phyloP scores from a whole-genome alignment of 331 rosid genomes.

The Rhamnella rubrinervis region DNA sequence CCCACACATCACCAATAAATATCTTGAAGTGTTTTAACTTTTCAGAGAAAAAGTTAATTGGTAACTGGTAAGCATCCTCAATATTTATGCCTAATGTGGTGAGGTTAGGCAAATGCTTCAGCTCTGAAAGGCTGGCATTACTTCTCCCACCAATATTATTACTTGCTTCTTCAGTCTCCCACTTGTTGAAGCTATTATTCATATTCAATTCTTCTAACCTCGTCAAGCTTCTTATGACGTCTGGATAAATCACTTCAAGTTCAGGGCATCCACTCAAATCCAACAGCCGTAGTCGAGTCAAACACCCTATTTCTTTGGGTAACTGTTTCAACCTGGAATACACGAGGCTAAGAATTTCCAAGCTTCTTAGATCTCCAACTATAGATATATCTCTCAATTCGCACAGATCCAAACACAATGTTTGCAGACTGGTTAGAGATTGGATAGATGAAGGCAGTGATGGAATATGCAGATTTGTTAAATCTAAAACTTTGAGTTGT shows the following conservation, averaged over 20 bases:
- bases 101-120: background rate
- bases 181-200: constrained; percentile 22
- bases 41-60: background rate
- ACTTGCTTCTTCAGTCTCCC: constrained; percentile 21
- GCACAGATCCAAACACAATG: constrained; percentile 27
- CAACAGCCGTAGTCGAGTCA: constrained; percentile 27
- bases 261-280: constrained; percentile 37
- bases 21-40: background rate
- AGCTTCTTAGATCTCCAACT: constrained; percentile 31
- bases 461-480: background rate
- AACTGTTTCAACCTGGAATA: constrained; percentile 25
- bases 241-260: constrained; percentile 27
- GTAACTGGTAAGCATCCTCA: background rate
- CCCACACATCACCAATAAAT: background rate
- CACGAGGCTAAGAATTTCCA: constrained; percentile 36
- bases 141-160: background rate
- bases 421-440: constrained; percentile 28
- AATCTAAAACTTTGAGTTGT: constrained; percentile 9
- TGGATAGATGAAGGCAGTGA: constrained; percentile 32
- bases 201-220: constrained; percentile 41
- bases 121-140: background rate
- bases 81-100: background rate
- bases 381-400: constrained; percentile 32
- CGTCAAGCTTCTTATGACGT: constrained; percentile 28
- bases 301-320: constrained; percentile 25